Evolutionary conservation across 148 eudicot genomes (phyloP).

Genomic region (Rhododendron ferrugineum): DNA sequence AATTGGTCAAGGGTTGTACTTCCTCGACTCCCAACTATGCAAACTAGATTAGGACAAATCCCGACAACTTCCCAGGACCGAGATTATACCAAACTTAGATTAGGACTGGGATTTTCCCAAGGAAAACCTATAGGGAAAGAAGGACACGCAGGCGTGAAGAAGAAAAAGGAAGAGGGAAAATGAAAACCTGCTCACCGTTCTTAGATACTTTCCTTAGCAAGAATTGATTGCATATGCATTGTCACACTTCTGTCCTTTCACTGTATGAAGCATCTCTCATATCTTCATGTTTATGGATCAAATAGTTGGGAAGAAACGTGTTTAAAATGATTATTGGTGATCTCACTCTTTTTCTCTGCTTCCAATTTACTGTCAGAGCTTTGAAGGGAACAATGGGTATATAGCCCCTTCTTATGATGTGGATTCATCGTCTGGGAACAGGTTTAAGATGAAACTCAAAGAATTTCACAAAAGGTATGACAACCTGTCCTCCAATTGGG

Average conservation of each 20-base stretch:
- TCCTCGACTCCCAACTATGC: not conserved
- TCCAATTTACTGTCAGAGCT: constrained; percentile 36
- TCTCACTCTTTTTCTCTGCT: constrained; percentile 2
- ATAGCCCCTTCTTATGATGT: constrained; percentile 60
- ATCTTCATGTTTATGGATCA: not conserved
- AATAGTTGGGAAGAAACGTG: not conserved
- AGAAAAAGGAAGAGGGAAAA: not conserved
- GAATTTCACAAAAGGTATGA: constrained; percentile 82
- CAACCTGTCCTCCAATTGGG: not conserved
- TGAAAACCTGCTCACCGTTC: not conserved
- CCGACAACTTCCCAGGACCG: not conserved
- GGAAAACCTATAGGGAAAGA: not conserved
- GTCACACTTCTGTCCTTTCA: not conserved
- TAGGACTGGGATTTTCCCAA: too few species aligned
- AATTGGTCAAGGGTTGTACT: not conserved
- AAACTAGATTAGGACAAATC: not conserved
- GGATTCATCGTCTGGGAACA: constrained; percentile 74
- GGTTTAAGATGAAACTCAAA: constrained; percentile 79
- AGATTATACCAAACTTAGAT: not conserved
- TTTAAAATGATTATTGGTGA: constrained; percentile 5
- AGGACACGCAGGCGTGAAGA: not conserved
- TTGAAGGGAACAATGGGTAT: constrained; percentile 62
- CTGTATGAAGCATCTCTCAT: not conserved
- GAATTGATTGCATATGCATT: not conserved
- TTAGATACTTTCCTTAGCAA: not conserved